Percentiles rank a stretch among this genome's conserved stretches.
Conservation (phyloP, 2,329 filamentous ascomycete genomes). For the Ascosphaera apis region DNA sequence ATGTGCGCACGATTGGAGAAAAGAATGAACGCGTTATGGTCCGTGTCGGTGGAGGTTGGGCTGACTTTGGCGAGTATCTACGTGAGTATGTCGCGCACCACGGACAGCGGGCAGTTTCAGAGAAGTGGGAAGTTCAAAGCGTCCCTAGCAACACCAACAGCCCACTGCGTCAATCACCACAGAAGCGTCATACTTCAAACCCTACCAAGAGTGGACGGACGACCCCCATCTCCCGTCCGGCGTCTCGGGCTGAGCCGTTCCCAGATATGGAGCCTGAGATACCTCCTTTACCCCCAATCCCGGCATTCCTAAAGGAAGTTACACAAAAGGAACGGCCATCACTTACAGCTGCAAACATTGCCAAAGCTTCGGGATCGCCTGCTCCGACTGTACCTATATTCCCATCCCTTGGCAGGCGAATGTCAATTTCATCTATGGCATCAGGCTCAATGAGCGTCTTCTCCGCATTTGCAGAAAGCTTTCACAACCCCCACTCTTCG, state of each 20-base stretch:
- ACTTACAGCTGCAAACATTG: constrained; percentile 10
- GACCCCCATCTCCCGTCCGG: constrained; percentile 15
- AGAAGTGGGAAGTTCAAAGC: constrained; percentile 33
- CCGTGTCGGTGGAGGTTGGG: constrained; percentile 93
- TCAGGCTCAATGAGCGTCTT: constrained; percentile 12
- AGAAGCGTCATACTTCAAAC: not conserved
- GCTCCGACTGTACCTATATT: not conserved
- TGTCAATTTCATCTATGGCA: constrained; percentile 17
- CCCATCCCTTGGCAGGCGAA: constrained; percentile 8
- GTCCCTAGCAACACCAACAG: constrained; percentile 14
- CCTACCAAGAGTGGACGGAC: constrained; percentile 10
- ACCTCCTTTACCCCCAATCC: not conserved
- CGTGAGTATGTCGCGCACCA: constrained; percentile 87
- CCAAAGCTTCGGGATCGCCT: constrained; percentile 9
- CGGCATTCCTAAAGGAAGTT: not conserved
- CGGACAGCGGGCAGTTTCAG: constrained; percentile 41
- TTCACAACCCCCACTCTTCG: constrained; percentile 8
- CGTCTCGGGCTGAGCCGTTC: constrained; percentile 7
- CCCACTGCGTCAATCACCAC: constrained; percentile 9
- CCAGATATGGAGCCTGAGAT: not conserved
- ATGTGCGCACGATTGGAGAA: constrained; percentile 79
- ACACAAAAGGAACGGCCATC: constrained; percentile 6
- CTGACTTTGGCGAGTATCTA: constrained; percentile 82
- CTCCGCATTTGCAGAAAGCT: constrained; percentile 10
- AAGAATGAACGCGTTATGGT: constrained; percentile 90